Base-by-base conservation (phyloP, 306 rosid genomes). In the Amphicarpaea edgeworthii region DNA sequence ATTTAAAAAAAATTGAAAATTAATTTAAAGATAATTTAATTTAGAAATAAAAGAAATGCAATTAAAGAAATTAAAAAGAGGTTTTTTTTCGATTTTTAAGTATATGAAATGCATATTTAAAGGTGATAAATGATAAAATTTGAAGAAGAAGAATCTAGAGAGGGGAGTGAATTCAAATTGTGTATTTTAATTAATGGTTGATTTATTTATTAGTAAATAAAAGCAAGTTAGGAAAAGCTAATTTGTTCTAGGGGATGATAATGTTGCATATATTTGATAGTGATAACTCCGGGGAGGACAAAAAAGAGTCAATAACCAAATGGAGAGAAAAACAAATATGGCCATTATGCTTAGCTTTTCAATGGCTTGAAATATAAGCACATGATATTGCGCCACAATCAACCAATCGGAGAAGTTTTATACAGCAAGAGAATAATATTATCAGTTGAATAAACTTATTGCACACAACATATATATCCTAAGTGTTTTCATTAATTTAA, bases 291-390 rank as follows among this genome's bases (percentile, higher is more conserved):
- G 2, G 6, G 3, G 9, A 1, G 7, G 4, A 38, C 3, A 19
- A 20, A 2, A 42, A 0, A 32, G 9, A 61, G 68, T 41, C 20
- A 65, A 12, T 11, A 12, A 65, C 70, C 19, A 38, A 65, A 65
- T 66, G 37, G 38, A 42, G 54, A 66, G 38, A 41, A 51, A 66
- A 3, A 42, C 54, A 21, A 42, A 41, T 40, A 66, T 21, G 32
- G 2, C 30, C 17, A 38, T 10, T 40, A 45, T 41, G 37, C 12
- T 7, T 41, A 42, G 12, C 37, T 19, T 64, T 42, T 21, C 54
- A 65, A 6, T 65, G 71, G 37, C 54, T 66, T 66, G 12, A 66
- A 42, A 42, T 12, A 2, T 7, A 65, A 65, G 53, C 53, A 20
- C 34, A 10, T 40, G 51, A 40, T 40, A 64, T 20, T 40, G 70